These are phyloP conservation scores for Rutstroemia sp. DNA, from an alignment of 2,329 filamentous ascomycete species.

Conservation along the genomic window DNA sequence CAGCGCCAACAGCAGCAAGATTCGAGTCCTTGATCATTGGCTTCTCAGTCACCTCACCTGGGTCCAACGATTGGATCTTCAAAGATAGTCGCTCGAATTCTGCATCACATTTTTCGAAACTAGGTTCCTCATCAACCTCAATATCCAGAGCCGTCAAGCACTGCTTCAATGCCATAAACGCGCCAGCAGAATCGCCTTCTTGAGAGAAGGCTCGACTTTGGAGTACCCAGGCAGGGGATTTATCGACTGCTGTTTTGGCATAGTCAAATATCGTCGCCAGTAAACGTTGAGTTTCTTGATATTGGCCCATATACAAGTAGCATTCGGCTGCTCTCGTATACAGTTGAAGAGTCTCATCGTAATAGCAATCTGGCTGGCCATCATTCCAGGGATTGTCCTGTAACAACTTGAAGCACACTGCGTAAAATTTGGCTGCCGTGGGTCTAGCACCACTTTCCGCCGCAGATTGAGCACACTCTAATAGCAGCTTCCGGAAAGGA, in stretches of 20 bases:
- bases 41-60: constrained; percentile 38
- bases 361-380: constrained; percentile 62
- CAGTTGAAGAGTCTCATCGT: constrained; percentile 77
- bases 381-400: constrained; percentile 74
- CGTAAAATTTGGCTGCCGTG: constrained; percentile 77
- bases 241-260: constrained; percentile 67
- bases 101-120: constrained; percentile 69
- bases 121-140: constrained; percentile 55
- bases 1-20: constrained; percentile 57
- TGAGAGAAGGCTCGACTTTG: constrained; percentile 73
- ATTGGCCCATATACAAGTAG: constrained; percentile 70
- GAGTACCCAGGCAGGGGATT: constrained; percentile 76
- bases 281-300: constrained; percentile 58
- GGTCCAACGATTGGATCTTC: constrained; percentile 52
- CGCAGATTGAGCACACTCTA: constrained; percentile 69
- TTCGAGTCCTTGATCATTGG: constrained; percentile 41
- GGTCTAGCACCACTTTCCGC: constrained; percentile 75
- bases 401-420: constrained; percentile 67
- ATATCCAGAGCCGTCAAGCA: constrained; percentile 66
- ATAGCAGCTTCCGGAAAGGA: constrained; percentile 63
- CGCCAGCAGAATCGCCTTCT: constrained; percentile 60
- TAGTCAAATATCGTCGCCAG: constrained; percentile 62
- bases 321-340: constrained; percentile 77
- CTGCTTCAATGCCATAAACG: constrained; percentile 62
- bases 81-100: constrained; percentile 60